phyloP scores from a whole-genome alignment of 2,329 filamentous ascomycete species.

The Byssochlamys sp. region DNA sequence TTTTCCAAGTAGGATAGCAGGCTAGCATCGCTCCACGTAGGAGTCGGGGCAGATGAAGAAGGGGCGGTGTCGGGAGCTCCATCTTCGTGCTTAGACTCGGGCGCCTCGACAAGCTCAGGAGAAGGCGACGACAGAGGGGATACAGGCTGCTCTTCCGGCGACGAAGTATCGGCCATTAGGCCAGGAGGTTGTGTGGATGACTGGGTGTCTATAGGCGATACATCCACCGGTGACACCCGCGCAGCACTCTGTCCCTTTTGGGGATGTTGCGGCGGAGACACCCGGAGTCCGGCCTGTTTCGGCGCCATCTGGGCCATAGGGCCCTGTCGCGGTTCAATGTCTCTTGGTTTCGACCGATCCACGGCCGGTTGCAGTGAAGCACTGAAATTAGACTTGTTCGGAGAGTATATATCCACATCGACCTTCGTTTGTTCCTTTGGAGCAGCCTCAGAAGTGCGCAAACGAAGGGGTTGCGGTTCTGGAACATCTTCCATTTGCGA shows the following conservation, averaged over 20 bases:
- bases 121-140: constrained; percentile 54
- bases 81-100: constrained; percentile 23
- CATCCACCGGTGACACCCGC: constrained; percentile 60
- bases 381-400: constrained; percentile 1
- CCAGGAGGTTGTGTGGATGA: constrained; percentile 46
- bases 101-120: constrained; percentile 17
- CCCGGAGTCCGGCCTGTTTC: constrained; percentile 7
- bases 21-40: constrained; percentile 76
- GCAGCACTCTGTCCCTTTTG: constrained; percentile 30
- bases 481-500: constrained; percentile 17
- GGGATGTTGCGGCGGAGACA: constrained; percentile 14
- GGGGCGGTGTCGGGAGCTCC: constrained; percentile 45
- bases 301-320: constrained; percentile 9
- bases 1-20: constrained; percentile 87
- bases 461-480: constrained; percentile 13
- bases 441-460: constrained; percentile 14
- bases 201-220: constrained; percentile 47
- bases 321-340: background rate
- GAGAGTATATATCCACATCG: constrained; percentile 3
- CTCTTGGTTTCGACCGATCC: background rate
- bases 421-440: constrained; percentile 1
- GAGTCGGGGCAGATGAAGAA: constrained; percentile 45
- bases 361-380: background rate
- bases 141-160: constrained; percentile 53
- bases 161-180: constrained; percentile 61